A percentile compares a stretch with the other conserved stretches of the same genome.
Conservation (phyloP, 371 early-diverging fungal species). For the Basidiobolus meristosporus region DNA sequence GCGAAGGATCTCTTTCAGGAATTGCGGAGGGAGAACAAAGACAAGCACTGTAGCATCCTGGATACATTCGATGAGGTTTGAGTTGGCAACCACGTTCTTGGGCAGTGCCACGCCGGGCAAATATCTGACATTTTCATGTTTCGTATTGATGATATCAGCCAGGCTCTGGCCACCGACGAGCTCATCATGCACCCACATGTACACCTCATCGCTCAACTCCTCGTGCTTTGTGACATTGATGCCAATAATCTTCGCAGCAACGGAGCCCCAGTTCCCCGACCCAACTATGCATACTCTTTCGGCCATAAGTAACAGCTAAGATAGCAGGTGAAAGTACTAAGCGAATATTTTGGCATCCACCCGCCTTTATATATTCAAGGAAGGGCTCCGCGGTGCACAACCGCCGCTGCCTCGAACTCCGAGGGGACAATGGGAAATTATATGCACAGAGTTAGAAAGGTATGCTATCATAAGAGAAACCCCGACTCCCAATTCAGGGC, state of each 20-base stretch:
- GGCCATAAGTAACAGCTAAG: too few relatives aligned
- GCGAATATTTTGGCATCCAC: too few relatives aligned
- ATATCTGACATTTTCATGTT: constrained; percentile 85
- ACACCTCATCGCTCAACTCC: constrained; percentile 59
- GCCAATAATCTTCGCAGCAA: constrained; percentile 87
- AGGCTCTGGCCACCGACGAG: constrained; percentile 62
- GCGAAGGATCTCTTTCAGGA: constrained; percentile 65
- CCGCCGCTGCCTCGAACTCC: too few relatives aligned
- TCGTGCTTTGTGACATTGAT: constrained; percentile 47
- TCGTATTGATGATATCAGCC: constrained; percentile 84
- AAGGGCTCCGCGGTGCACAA: too few relatives aligned
- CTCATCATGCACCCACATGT: constrained; percentile 94
- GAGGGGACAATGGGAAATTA: too few relatives aligned
- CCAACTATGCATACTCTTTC: not conserved
- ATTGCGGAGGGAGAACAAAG: constrained; percentile 95
- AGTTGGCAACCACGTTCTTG: constrained; percentile 68
- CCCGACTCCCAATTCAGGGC: too few relatives aligned
- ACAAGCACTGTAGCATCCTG: constrained; percentile 74
- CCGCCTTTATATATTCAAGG: too few relatives aligned
- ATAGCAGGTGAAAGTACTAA: too few relatives aligned
- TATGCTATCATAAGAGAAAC: too few relatives aligned
- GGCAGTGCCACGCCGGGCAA: constrained; percentile 82
- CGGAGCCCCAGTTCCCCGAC: too few relatives aligned
- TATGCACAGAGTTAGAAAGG: too few relatives aligned
- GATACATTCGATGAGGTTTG: constrained; percentile 60